Conservation (phyloP, 805 yeast genomes). For the Wickerhamiella domercqiae region DNA sequence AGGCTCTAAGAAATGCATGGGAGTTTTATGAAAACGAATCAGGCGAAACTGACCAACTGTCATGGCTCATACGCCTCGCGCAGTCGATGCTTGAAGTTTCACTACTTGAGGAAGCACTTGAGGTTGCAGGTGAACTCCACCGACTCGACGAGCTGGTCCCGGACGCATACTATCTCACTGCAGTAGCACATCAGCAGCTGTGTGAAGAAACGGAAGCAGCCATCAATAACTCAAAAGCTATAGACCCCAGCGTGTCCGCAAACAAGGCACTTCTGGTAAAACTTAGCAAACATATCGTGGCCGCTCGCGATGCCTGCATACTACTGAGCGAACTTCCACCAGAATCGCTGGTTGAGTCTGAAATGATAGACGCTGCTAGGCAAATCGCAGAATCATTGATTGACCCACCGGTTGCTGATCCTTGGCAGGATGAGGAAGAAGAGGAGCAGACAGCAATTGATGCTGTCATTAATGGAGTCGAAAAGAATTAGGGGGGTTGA, state of each 20-base stretch:
- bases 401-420: slow-evolving; percentile 29
- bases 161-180: slow-evolving; percentile 73
- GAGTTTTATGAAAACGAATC: slow-evolving; percentile 37
- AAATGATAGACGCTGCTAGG: slow-evolving; percentile 38
- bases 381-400: slow-evolving; percentile 42
- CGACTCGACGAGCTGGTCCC: slow-evolving; percentile 74
- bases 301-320: slow-evolving; percentile 28
- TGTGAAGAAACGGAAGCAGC: neutral
- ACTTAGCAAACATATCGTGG: slow-evolving; percentile 26
- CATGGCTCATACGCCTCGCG: slow-evolving; percentile 56
- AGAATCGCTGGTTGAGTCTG: slow-evolving; percentile 40
- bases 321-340: slow-evolving; percentile 26
- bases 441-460: neutral
- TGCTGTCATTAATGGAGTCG: slow-evolving; percentile 24
- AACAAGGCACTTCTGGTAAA: slow-evolving; percentile 5
- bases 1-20: slow-evolving; percentile 61
- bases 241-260: neutral
- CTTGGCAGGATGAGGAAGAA: slow-evolving; percentile 11
- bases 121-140: slow-evolving; percentile 49
- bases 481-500: slow-evolving; percentile 15
- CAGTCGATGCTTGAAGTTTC: slow-evolving; percentile 70
- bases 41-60: slow-evolving; percentile 31
- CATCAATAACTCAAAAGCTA: no score
- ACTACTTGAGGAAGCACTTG: slow-evolving; percentile 46
- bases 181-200: slow-evolving; percentile 39